These are phyloP conservation scores for Agroathelia rolfsii DNA, from an alignment of 1,284 basidiomycete genomes.

Conservation along the genomic window DNA sequence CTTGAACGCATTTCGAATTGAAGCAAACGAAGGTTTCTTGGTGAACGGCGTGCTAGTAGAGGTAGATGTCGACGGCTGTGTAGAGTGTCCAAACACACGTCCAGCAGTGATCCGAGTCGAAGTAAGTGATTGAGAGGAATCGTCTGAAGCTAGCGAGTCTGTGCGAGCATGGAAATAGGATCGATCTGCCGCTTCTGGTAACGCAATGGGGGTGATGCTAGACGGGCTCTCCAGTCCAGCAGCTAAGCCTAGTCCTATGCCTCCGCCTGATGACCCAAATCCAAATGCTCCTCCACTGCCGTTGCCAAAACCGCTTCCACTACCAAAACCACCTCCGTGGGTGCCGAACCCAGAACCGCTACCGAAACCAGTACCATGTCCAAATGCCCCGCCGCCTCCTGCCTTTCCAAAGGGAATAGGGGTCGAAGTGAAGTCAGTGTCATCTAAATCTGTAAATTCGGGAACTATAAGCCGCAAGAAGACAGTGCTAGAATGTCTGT, in stretches of 20 bases:
- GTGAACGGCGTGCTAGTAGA: constrained; percentile 66
- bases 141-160: constrained; percentile 62
- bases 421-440: constrained; percentile 54
- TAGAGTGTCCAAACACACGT: too few relatives aligned
- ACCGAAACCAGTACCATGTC: constrained; percentile 21
- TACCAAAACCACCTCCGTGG: constrained; percentile 13
- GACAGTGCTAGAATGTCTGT: too few relatives aligned
- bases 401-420: constrained; percentile 58
- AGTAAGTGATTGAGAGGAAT: constrained; percentile 59
- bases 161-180: constrained; percentile 65
- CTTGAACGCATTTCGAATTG: constrained; percentile 84
- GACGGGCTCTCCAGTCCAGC: constrained; percentile 61
- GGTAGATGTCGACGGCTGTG: too few relatives aligned
- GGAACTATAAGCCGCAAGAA: constrained; percentile 1
- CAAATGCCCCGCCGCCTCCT: constrained; percentile 27
- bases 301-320: constrained; percentile 29
- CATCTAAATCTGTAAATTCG: constrained; percentile 50
- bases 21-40: constrained; percentile 81
- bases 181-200: constrained; percentile 39
- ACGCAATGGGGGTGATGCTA: constrained; percentile 37
- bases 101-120: too few relatives aligned
- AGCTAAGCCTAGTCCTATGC: too few relatives aligned
- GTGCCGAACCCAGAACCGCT: constrained; percentile 10
- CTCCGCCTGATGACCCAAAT: constrained; percentile 13
- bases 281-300: constrained; percentile 11